Conservation (phyloP, 352 stramenopile genomes). For the Albugo candida region DNA sequence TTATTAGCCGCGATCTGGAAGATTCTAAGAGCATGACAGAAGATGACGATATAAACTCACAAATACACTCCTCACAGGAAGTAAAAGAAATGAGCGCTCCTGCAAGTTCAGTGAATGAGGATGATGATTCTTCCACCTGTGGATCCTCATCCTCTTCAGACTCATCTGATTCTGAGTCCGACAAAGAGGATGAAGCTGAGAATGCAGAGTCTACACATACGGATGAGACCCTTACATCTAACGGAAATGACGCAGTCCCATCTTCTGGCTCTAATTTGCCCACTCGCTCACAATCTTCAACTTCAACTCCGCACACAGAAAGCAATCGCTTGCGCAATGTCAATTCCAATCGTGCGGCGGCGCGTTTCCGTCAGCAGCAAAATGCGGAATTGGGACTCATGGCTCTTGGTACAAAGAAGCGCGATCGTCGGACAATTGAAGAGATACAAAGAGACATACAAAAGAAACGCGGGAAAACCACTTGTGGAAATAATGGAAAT, state of each 20-base stretch:
- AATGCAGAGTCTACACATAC: conserved; percentile 12
- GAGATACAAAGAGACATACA: conserved; percentile 69
- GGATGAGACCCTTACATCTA: not conserved
- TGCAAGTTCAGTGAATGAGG: conserved; percentile 7
- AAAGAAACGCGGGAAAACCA: conserved; percentile 22
- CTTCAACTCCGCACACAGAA: not conserved
- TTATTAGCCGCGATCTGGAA: no score
- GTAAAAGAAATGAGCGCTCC: no score
- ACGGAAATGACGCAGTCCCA: not conserved
- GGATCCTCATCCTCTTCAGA: conserved; percentile 59
- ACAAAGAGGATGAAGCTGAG: conserved; percentile 46
- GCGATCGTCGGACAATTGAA: conserved; percentile 73
- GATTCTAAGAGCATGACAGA: no score
- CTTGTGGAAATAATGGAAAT: not conserved
- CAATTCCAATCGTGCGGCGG: conserved; percentile 41
- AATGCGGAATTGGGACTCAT: conserved; percentile 34
- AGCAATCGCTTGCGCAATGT: conserved; percentile 24
- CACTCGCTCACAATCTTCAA: not conserved
- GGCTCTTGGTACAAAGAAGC: conserved; percentile 66
- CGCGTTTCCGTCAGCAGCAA: conserved; percentile 37
- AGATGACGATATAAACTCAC: no score
- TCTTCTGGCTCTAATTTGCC: conserved; percentile 1
- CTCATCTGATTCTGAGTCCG: conserved; percentile 47
- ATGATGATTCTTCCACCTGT: conserved; percentile 18
- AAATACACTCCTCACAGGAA: no score